Percentiles rank a stretch among this genome's conserved stretches.
Evolutionary conservation across 495 filamentous ascomycete species (phyloP).

Genomic region (Xeromyces bisporus): DNA sequence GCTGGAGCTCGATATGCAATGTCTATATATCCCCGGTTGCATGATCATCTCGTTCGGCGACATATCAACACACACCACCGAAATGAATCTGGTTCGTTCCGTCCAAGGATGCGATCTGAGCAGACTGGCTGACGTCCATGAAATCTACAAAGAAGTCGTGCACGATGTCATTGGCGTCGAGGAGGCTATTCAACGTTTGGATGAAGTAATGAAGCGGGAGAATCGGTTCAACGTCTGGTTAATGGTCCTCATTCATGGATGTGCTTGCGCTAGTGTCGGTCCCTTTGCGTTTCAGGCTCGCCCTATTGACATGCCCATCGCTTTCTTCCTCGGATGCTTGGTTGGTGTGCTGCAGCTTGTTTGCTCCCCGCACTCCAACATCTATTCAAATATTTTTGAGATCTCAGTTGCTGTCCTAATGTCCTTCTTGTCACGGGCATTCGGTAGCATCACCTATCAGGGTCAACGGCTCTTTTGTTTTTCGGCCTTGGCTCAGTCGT

Average conservation of each 20-base stretch:
- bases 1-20: conserved; percentile 79
- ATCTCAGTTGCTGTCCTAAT: conserved; percentile 74
- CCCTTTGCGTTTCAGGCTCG: conserved; percentile 85
- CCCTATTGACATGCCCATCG: conserved; percentile 73
- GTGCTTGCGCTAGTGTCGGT: conserved; percentile 62
- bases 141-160: conserved; percentile 85
- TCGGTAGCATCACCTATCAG: conserved; percentile 55
- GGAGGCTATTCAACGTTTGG: conserved; percentile 56
- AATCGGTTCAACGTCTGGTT: conserved; percentile 53
- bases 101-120: conserved; percentile 70
- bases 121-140: conserved; percentile 66
- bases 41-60: conserved; percentile 97
- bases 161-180: conserved; percentile 77
- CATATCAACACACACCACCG: conserved; percentile 72
- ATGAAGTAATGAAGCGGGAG: conserved; percentile 44
- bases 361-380: conserved; percentile 58
- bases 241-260: conserved; percentile 66
- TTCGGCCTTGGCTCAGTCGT: conserved; percentile 74
- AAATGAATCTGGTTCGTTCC: conserved; percentile 72
- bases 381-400: conserved; percentile 77
- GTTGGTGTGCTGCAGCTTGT: conserved; percentile 71
- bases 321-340: conserved; percentile 70
- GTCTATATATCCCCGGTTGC: conserved; percentile 80
- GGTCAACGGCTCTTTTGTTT: conserved; percentile 69
- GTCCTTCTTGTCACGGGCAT: conserved; percentile 74